These are phyloP conservation scores for Trichoderma brevicompactum DNA, from an alignment of 2,329 filamentous ascomycete genomes.

Conservation along the genomic window DNA sequence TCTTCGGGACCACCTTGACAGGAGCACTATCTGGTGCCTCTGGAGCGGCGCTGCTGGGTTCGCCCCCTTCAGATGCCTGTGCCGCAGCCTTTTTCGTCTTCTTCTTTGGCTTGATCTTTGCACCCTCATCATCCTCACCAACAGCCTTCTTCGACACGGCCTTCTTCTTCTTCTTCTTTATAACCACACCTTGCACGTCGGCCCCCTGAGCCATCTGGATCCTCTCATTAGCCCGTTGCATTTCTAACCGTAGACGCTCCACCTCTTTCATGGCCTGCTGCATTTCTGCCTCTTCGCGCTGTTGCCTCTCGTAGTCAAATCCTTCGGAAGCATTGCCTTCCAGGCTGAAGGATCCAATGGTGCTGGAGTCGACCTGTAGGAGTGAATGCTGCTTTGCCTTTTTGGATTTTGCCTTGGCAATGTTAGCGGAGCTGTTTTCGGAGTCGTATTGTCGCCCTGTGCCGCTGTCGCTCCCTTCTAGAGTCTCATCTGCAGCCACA, in stretches of 20 bases:
- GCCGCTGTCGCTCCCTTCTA: slow-evolving; percentile 58
- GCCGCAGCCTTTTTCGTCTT: slow-evolving; percentile 40
- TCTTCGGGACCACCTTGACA: slow-evolving; percentile 45
- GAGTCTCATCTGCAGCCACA: slow-evolving; percentile 74
- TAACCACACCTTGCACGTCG: slow-evolving; percentile 65
- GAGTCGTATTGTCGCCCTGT: slow-evolving; percentile 56
- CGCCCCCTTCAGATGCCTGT: background rate
- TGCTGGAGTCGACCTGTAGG: slow-evolving; percentile 85
- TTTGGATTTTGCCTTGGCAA: slow-evolving; percentile 53
- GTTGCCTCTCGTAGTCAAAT: slow-evolving; percentile 67
- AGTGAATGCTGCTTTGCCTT: slow-evolving; percentile 66
- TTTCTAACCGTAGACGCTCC: slow-evolving; percentile 82
- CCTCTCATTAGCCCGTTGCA: slow-evolving; percentile 80
- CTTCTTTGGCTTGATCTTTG: slow-evolving; percentile 52
- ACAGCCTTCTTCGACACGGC: slow-evolving; percentile 49
- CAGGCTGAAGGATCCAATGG: slow-evolving; percentile 73
- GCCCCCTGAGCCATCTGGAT: slow-evolving; percentile 73
- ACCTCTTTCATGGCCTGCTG: slow-evolving; percentile 85
- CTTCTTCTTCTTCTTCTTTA: slow-evolving; percentile 71
- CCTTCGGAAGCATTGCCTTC: slow-evolving; percentile 49
- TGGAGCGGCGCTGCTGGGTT: slow-evolving; percentile 7
- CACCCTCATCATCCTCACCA: slow-evolving; percentile 38
- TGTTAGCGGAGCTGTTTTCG: slow-evolving; percentile 55
- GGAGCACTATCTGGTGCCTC: slow-evolving; percentile 5
- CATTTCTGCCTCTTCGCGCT: slow-evolving; percentile 87